phyloP scores from a whole-genome alignment of 169 alveolate genomes.

The Besnoitia besnoiti region DNA sequence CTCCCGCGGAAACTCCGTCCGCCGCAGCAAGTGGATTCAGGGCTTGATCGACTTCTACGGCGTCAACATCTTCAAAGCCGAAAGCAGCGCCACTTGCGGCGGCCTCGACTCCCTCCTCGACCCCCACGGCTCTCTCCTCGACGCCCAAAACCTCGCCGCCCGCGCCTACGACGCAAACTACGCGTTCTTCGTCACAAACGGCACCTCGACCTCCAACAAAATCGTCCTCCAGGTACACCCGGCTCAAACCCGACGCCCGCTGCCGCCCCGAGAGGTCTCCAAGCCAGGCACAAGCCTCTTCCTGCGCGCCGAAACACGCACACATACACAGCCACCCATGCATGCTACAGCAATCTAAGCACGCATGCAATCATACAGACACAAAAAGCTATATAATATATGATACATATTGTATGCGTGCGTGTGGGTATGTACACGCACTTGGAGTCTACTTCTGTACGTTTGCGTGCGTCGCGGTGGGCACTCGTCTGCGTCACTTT shows the following conservation, averaged over 20 bases:
- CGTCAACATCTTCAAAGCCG: slow-evolving; percentile 77
- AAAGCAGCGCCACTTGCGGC: slow-evolving; percentile 78
- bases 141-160: slow-evolving; percentile 78
- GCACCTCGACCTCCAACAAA: slow-evolving; percentile 78
- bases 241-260: background rate
- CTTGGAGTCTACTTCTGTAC: background rate
- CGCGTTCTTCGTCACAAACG: slow-evolving; percentile 78
- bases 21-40: slow-evolving; percentile 76
- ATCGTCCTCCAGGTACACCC: slow-evolving; percentile 60
- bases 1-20: slow-evolving; percentile 75
- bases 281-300: background rate
- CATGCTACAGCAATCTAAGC: background rate
- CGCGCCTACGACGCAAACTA: slow-evolving; percentile 75
- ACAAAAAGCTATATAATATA: background rate
- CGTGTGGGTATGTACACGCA: background rate
- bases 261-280: background rate
- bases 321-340: background rate
- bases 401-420: background rate
- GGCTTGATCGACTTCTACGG: slow-evolving; percentile 76
- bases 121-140: slow-evolving; percentile 79
- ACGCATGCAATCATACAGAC: background rate
- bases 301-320: background rate
- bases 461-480: background rate
- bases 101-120: slow-evolving; percentile 78
- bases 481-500: background rate